These are phyloP conservation scores for Fagopyrum homotropicum DNA, from an alignment of 148 eudicot species.

Conservation along the genomic window DNA sequence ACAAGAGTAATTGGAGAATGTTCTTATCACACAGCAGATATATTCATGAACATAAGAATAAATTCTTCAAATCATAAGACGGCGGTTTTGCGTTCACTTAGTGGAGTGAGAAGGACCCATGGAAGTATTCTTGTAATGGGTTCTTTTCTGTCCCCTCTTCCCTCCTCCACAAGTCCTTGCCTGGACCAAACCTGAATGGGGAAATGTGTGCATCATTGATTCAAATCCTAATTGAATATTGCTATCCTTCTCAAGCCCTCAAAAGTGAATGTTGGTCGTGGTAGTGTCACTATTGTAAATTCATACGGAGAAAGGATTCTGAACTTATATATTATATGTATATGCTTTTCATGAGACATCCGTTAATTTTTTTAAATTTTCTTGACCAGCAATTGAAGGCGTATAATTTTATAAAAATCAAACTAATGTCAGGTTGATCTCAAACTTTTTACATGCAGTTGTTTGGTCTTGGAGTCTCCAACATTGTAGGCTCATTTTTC, in stretches of 20 bases:
- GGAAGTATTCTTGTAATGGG: not conserved
- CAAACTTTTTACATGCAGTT: not conserved
- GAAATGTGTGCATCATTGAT: not conserved
- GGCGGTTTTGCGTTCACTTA: not conserved
- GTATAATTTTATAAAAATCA: not conserved
- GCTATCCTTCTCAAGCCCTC: not conserved
- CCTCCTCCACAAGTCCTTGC: not conserved
- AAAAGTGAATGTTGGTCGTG: not conserved
- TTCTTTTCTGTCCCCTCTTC: not conserved
- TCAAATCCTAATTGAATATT: not conserved
- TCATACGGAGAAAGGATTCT: not conserved
- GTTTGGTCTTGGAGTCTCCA: conserved; percentile 17
- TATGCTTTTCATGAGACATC: not conserved
- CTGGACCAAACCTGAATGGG: not conserved
- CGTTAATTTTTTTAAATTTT: not conserved
- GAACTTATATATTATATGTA: not conserved
- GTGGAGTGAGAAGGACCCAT: not conserved
- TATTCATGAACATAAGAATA: not conserved
- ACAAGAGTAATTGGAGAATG: not conserved
- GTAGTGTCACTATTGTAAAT: not conserved
- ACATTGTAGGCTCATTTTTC: conserved; percentile 13
- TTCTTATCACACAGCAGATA: not conserved
- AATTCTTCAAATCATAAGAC: not conserved
- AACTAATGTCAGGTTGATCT: not conserved
- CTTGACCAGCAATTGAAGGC: not conserved